phyloP scores from a whole-genome alignment of 352 stramenopile genomes.

The Pythium folliculosum region DNA sequence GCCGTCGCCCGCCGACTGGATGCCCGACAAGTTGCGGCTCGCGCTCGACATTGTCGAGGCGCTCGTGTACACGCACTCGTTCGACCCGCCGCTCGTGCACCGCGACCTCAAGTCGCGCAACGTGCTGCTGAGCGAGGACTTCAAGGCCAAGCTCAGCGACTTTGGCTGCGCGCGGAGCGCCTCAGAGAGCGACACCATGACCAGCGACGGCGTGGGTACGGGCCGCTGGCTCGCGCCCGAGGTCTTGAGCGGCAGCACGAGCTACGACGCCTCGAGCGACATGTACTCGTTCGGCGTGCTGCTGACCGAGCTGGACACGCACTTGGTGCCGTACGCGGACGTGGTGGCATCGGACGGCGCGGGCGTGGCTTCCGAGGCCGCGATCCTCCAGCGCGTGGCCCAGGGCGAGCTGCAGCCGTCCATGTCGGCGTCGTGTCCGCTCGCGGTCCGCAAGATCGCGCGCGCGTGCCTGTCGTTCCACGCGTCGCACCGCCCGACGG shows the following conservation, averaged over 20 bases:
- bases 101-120: slow-evolving; percentile 62
- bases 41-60: slow-evolving; percentile 60
- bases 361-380: too few relatives aligned
- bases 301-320: slow-evolving; percentile 62
- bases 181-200: slow-evolving; percentile 43
- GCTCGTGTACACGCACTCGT: slow-evolving; percentile 71
- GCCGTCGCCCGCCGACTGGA: slow-evolving; percentile 40
- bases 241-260: slow-evolving; percentile 42
- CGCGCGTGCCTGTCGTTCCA: too few relatives aligned
- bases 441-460: too few relatives aligned
- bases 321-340: slow-evolving; percentile 49
- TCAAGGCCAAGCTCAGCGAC: slow-evolving; percentile 42
- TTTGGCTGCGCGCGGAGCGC: slow-evolving; percentile 46
- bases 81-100: slow-evolving; percentile 55
- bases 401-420: too few relatives aligned
- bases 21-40: slow-evolving; percentile 48
- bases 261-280: slow-evolving; percentile 54
- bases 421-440: too few relatives aligned
- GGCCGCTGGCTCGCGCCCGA: slow-evolving; percentile 59
- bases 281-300: slow-evolving; percentile 57
- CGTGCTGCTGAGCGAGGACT: slow-evolving; percentile 43
- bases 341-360: too few relatives aligned
- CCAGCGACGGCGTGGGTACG: slow-evolving; percentile 51
- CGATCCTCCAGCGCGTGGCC: too few relatives aligned
- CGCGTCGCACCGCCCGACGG: too few relatives aligned